Evolutionary conservation across 78 protist genomes (phyloP).

Genomic region (Protostelium mycophagum): DNA sequence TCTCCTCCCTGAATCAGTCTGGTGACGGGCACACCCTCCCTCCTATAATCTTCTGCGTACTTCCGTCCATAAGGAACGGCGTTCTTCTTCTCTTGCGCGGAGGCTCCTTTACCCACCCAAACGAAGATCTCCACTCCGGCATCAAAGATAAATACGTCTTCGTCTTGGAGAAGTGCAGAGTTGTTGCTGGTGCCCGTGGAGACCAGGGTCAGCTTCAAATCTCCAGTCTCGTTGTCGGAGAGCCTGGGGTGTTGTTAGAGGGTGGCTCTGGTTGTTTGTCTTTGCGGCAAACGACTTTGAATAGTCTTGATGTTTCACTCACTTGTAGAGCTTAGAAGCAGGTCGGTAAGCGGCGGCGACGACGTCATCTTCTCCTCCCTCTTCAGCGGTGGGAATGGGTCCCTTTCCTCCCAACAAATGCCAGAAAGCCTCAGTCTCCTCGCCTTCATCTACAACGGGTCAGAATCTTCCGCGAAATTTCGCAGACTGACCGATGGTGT

Average conservation of each 20-base stretch:
- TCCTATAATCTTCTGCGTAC: not conserved
- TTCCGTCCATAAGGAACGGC: conserved; percentile 31
- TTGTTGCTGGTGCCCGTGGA: conserved; percentile 8
- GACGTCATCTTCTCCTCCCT: not conserved
- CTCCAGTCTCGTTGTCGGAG: too few species aligned
- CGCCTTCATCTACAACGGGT: not conserved
- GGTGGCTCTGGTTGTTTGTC: too few species aligned
- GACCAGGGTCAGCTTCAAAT: conserved; percentile 19
- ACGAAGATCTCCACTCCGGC: conserved; percentile 41
- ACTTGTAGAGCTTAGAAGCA: too few species aligned
- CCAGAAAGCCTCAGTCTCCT: conserved; percentile 35
- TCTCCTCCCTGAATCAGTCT: not conserved
- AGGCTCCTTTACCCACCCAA: conserved; percentile 41
- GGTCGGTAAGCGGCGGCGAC: too few species aligned
- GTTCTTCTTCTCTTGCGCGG: conserved; percentile 10
- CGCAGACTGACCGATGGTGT: conserved; percentile 9
- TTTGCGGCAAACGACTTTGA: too few species aligned
- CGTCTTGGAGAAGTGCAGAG: conserved; percentile 5
- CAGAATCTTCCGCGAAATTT: not conserved
- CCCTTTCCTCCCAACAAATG: conserved; percentile 26
- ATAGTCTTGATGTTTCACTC: too few species aligned
- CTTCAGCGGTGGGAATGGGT: not conserved
- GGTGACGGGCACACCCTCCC: not conserved
- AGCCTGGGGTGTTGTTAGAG: too few species aligned
- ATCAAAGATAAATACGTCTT: conserved; percentile 61